phyloP scores from a whole-genome alignment of 2,329 filamentous ascomycete species.

The Ascochyta clinopodiicola region DNA sequence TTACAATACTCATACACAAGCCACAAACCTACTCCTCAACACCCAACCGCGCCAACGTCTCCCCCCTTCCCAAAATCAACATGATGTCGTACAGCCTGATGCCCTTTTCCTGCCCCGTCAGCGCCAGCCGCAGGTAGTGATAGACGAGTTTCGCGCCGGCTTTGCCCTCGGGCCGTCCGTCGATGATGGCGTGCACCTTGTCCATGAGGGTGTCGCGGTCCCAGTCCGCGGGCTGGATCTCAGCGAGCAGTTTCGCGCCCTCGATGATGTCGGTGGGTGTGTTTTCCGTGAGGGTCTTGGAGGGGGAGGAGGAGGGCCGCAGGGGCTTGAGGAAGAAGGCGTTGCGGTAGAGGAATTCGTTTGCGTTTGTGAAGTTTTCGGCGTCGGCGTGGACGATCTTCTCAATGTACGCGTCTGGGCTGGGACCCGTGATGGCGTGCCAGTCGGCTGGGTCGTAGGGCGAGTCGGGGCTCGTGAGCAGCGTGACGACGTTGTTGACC shows the following conservation, averaged over 20 bases:
- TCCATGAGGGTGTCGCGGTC: constrained; percentile 31
- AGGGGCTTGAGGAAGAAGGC: constrained; percentile 62
- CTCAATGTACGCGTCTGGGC: constrained; percentile 56
- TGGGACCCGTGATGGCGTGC: constrained; percentile 25
- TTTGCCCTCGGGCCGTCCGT: constrained; percentile 32
- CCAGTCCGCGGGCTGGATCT: constrained; percentile 33
- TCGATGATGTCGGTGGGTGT: constrained; percentile 27
- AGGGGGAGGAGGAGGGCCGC: constrained; percentile 17
- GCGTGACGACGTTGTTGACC: constrained; percentile 38
- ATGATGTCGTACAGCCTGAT: constrained; percentile 47
- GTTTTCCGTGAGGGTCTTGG: background rate
- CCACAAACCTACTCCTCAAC: constrained; percentile 7
- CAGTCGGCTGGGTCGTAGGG: constrained; percentile 32
- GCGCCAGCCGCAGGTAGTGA: constrained; percentile 40
- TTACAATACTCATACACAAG: background rate
- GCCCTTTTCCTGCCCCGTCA: constrained; percentile 42
- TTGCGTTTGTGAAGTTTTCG: constrained; percentile 63
- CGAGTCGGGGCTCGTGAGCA: constrained; percentile 38
- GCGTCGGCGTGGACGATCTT: constrained; percentile 61
- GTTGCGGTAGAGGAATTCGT: constrained; percentile 63
- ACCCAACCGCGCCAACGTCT: constrained; percentile 40
- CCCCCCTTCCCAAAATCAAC: constrained; percentile 40
- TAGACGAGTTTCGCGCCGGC: constrained; percentile 40
- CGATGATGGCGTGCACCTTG: constrained; percentile 38
- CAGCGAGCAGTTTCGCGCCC: constrained; percentile 23